Evolutionary conservation across 2,329 filamentous ascomycete genomes (phyloP), one percentile per base, ranked within the genome.

Genomic region (Diaporthe amygdali): DNA sequence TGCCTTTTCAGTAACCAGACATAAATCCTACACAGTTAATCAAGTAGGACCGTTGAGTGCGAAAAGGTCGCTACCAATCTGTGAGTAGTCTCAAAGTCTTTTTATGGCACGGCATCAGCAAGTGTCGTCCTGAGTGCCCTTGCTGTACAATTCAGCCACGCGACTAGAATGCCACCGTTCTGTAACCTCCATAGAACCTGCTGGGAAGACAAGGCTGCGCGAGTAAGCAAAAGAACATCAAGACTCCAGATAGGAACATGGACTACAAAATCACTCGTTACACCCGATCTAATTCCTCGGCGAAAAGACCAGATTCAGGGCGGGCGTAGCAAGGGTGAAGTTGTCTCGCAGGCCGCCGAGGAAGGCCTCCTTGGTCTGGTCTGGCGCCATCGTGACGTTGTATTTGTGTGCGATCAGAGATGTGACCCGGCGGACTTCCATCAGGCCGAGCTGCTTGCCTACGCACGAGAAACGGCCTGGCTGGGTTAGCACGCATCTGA

Each of bases 281-380:
- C 2, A 25, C 32, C 20, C 6, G 25, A 37, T 22, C 41, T 63
- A 71, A 17, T 10, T 22, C 37, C 69, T 68, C 10, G 34, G 63
- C 9, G 69, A 71, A 27, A 71, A 68, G 3, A 41, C 52, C 22
- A 71, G 20, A n/a, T 71, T 49, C 44, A 71, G 22, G 2, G 30
- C 51, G 8, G 69, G 69, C 32, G 64, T 47, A 30, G 64, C 52
- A 47, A 71, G 17, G 5, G 75, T 76, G 27, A 76, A 76, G 0
- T 73, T 74, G 30, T 76, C 75, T 61, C 74, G 59, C 47, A 76
- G 68, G 1, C 73, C 75, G 9, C 73, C 74, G 59, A 76, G 27
- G 37, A 75, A 76, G 14, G 66, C 69, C 66, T 75, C 69, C 49
- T 69, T 68, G 15, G 69, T 75, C 54, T 76, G 72, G 0, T 66